Evolutionary conservation across 1,284 basidiomycete genomes (phyloP), one percentile per base, ranked within the genome.

Genomic region (Cutaneotrichosporon sp.): DNA sequence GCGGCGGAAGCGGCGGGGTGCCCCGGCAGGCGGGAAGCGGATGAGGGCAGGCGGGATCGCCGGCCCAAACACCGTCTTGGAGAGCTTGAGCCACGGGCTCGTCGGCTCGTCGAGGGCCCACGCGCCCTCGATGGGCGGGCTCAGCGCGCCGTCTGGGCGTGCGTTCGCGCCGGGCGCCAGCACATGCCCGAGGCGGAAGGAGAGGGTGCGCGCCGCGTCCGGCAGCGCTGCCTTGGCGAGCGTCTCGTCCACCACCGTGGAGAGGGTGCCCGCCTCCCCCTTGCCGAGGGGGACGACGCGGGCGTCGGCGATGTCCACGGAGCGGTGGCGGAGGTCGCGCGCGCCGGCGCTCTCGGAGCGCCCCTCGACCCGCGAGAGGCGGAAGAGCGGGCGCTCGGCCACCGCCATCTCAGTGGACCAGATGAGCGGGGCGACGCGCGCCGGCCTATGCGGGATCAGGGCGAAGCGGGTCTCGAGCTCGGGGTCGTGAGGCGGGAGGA

Each of bases 11-110:
- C 65, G 61, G n/a, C 27, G 38, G 1, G 54, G 27, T 9, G 54
- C 13, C 0, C 33, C 43, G 1, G 46, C 33, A 1, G 66, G 54
- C 18, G 62, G 64, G 38, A 56, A 62, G n/a, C 61, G 64, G 34
- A 65, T 43, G 38, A 68, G 66, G 2, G 57, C 53, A 3, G 69
- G 65, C 4, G 69, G 65, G 3, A 62, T 8, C 38, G 59, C 55
- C 8, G 64, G 64, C 29, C 47, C 49, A 56, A 66, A 66, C n/a
- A 66, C 36, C 6, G 61, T 50, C 4, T 56, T 29, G 2, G 34
- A 22, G 11, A 63, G 58, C 10, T 29, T 22, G 33, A 47, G 31
- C 52, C 49, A 38, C 46, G 55, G 50, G 29, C 29, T 22, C 2
- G 13, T 22, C 3, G 55, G 34, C 11, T 53, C 51, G 8, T 45